Evolutionary conservation across 768 basidiomycete species (phyloP).

Genomic region (Leccinum barrowsii): DNA sequence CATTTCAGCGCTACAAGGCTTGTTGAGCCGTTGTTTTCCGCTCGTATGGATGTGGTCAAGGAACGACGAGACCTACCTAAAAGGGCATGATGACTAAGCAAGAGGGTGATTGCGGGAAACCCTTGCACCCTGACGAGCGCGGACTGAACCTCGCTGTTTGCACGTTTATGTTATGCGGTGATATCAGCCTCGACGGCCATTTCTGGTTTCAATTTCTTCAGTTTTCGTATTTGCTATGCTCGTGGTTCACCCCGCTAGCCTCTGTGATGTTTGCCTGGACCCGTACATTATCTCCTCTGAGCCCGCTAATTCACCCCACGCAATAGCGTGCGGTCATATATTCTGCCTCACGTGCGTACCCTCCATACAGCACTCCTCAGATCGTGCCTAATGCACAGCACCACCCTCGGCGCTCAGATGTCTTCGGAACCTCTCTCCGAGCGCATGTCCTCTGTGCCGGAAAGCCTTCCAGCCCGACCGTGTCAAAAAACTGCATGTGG

Average conservation of each 20-base stretch:
- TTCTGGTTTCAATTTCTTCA: constrained; percentile 23
- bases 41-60: constrained; percentile 26
- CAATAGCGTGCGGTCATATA: constrained; percentile 74
- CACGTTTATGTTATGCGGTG: constrained; percentile 36
- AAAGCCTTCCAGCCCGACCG: constrained; percentile 54
- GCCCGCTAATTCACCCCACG: constrained; percentile 54
- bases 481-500: constrained; percentile 67
- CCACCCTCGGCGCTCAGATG: constrained; percentile 41
- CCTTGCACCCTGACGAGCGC: constrained; percentile 15
- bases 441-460: constrained; percentile 64
- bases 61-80: constrained; percentile 14
- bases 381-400: constrained; percentile 10
- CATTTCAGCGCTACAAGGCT: constrained; percentile 25
- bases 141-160: constrained; percentile 17
- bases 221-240: constrained; percentile 42
- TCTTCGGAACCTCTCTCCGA: constrained; percentile 46
- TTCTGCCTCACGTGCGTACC: constrained; percentile 63
- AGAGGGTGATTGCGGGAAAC: constrained; percentile 12
- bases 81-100: background rate
- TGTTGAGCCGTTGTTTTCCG: constrained; percentile 31
- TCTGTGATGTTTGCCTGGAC: constrained; percentile 75
- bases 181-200: constrained; percentile 26
- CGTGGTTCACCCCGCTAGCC: constrained; percentile 64
- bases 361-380: constrained; percentile 8
- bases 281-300: constrained; percentile 50